phyloP scores from a whole-genome alignment of 495 filamentous ascomycete genomes.

The Hyaloscypha bicolor region DNA sequence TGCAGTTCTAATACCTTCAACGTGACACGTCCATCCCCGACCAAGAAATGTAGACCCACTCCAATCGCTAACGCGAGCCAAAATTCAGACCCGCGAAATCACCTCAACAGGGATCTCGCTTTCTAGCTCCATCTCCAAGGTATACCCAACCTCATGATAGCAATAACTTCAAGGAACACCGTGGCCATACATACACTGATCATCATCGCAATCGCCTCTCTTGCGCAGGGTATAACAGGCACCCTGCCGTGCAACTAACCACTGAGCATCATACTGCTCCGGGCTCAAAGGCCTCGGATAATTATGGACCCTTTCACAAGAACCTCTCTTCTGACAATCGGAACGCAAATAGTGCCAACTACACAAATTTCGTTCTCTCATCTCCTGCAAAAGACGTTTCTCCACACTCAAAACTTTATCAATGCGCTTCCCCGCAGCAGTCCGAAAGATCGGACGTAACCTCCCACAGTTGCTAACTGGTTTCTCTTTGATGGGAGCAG shows the following conservation, averaged over 20 bases:
- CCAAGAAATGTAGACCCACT: background rate
- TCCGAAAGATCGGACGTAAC: constrained; percentile 10
- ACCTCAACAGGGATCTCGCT: background rate
- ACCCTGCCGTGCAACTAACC: constrained; percentile 7
- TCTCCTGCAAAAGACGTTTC: background rate
- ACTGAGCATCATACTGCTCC: constrained; percentile 16
- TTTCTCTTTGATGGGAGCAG: background rate
- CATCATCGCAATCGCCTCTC: constrained; percentile 10
- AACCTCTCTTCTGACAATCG: constrained; percentile 9
- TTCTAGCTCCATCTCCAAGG: background rate
- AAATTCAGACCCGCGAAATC: background rate
- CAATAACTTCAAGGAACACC: background rate
- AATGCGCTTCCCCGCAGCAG: constrained; percentile 13
- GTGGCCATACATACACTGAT: constrained; percentile 17
- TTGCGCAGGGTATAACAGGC: constrained; percentile 8
- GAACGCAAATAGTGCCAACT: constrained; percentile 21
- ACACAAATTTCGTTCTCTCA: constrained; percentile 16
- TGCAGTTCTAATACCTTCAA: background rate
- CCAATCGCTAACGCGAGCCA: background rate
- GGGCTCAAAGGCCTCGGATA: constrained; percentile 6
- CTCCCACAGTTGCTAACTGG: constrained; percentile 4
- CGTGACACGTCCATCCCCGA: background rate
- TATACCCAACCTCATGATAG: background rate
- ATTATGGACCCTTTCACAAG: constrained; percentile 7
- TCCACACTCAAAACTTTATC: constrained; percentile 17